Conservation (phyloP, 139 green algal species). For the Chlamydomonas sp. region DNA sequence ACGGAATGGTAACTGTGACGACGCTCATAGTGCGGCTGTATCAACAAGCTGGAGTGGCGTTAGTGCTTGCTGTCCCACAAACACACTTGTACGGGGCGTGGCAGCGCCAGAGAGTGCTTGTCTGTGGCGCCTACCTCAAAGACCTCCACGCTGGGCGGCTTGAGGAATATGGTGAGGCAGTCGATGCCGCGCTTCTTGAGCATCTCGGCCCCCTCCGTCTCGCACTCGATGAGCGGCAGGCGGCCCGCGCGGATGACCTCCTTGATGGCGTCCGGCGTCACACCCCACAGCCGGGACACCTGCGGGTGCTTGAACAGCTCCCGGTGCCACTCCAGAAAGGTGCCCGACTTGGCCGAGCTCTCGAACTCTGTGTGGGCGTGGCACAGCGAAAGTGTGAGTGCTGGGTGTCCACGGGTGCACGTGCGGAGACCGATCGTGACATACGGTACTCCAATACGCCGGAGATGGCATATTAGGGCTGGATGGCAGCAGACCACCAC, state of each 20-base stretch:
- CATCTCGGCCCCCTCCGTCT: slow-evolving; percentile 57
- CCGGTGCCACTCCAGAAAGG: slow-evolving; percentile 51
- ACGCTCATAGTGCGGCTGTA: no score
- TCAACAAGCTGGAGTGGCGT: no score
- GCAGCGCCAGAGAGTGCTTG: background rate
- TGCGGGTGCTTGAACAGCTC: slow-evolving; percentile 69
- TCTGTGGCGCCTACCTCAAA: slow-evolving; percentile 40
- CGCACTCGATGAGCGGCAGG: slow-evolving; percentile 69
- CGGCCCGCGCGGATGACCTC: slow-evolving; percentile 59
- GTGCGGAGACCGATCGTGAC: no score
- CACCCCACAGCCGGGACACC: slow-evolving; percentile 47
- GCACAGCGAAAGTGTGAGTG: background rate
- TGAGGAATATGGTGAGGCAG: slow-evolving; percentile 76
- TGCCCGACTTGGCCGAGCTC: slow-evolving; percentile 11
- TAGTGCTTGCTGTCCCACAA: no score
- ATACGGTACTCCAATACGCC: no score
- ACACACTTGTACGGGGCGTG: no score
- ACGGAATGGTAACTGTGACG: background rate
- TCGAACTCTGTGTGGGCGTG: slow-evolving; percentile 47
- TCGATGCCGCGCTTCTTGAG: slow-evolving; percentile 63
- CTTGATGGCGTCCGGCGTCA: slow-evolving; percentile 47
- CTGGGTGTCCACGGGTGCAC: slow-evolving; percentile 17
- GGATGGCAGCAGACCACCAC: no score
- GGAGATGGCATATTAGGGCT: no score
- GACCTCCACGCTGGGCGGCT: slow-evolving; percentile 54